phyloP scores from a whole-genome alignment of 371 early-diverging fungal species.

The Rhizopus stolonifer region DNA sequence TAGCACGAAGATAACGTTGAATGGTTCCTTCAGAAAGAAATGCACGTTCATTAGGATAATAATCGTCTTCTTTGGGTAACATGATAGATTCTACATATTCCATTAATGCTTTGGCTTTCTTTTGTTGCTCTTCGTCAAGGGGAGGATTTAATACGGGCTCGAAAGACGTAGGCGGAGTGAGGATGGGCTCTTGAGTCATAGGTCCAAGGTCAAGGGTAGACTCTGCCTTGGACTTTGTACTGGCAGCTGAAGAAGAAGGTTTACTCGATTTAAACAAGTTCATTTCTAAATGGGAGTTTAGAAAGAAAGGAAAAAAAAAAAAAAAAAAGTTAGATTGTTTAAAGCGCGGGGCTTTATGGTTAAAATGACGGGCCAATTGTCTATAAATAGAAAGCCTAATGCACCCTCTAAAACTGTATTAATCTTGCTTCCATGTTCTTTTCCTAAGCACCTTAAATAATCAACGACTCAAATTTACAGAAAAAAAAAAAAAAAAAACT shows the following conservation, averaged over 20 bases:
- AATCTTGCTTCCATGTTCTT: too few species aligned
- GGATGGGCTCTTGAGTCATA: constrained; percentile 19
- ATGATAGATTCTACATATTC: constrained; percentile 47
- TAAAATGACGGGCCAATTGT: too few species aligned
- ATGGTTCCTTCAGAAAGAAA: constrained; percentile 53
- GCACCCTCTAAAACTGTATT: too few species aligned
- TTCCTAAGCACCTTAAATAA: too few species aligned
- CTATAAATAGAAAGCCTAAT: too few species aligned
- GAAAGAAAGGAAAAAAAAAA: not conserved
- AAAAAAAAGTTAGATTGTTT: not conserved
- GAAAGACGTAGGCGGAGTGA: constrained; percentile 20
- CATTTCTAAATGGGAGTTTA: not conserved
- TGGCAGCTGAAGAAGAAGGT: not conserved
- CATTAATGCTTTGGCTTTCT: constrained; percentile 41
- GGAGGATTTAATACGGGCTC: constrained; percentile 24
- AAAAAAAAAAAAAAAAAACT: too few species aligned
- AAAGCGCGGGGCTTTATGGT: too few species aligned
- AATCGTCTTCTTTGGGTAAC: constrained; percentile 38
- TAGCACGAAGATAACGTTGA: constrained; percentile 72
- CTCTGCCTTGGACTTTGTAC: not conserved
- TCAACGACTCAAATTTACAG: too few species aligned
- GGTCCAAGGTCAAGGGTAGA: constrained; percentile 12
- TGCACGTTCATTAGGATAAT: constrained; percentile 38
- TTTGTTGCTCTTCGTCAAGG: constrained; percentile 44
- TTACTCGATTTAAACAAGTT: constrained; percentile 1